Base-by-base conservation (phyloP, 495 filamentous ascomycete species). In the Baudoinia panamericana region DNA sequence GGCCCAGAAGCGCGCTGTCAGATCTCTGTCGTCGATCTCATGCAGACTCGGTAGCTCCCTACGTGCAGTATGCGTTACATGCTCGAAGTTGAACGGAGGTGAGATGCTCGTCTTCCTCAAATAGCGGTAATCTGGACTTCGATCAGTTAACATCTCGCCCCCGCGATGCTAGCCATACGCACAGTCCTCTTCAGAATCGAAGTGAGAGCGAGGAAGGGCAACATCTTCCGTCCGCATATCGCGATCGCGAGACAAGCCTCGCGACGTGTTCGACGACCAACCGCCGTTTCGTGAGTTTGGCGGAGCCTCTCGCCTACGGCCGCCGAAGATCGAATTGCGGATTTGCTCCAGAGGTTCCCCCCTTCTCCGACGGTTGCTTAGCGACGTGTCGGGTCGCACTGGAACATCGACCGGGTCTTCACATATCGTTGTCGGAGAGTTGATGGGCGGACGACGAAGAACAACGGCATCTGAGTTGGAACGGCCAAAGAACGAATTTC, bases 51-150 rank as follows among this genome's bases (percentile, higher is more conserved):
- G 65, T 32, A 83, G 67, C 40, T 80, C 72, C 11, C 76, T 62
- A 17, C 70, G 74, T 26, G 71, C 71, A 12, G 79, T 84, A 55
- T 92, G 82, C 18, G 80, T 80, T 31, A 93, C 60, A 58, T 93
- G 85, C 49, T 87, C 83, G 52, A 93, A 93, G 58, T 87, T 80
- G 59, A 81, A 93, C 4, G 85, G 85, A 17, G 72, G 74, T 0
- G 85, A 93, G 36, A 93, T 93, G 50, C 39, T 49, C 4, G 18
- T 22, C 35, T 49, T 49, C 11, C 30, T 15, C 10, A 49, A 35
- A 18, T 49, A 36, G 5, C 45, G 38, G 28, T 43, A 48, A 26
- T 48, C 45, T 48, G 23, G 6, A 2, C 12, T 18, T 20, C 12
- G 12, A 12, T 43, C 12, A 36, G 30, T 18, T 15, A 2, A 30